Conservation (phyloP, 306 rosid species). For the Elaeagnus macrophylla region DNA sequence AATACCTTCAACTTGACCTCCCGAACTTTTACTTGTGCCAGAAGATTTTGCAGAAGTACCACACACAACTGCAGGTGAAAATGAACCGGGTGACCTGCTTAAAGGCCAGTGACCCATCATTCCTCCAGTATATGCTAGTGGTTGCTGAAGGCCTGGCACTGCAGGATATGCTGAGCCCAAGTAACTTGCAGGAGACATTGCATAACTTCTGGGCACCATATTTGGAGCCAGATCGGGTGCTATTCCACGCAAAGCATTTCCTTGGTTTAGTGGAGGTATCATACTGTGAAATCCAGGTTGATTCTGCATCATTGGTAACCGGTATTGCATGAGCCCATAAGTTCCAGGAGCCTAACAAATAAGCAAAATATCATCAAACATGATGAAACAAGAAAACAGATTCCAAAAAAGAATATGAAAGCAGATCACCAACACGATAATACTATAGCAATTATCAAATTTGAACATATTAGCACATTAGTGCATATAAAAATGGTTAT, state of each 20-base stretch:
- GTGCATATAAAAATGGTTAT: neutral
- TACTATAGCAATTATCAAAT: neutral
- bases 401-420: too few species aligned
- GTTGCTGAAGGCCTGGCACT: slow-evolving; percentile 82
- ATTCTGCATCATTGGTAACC: slow-evolving; percentile 80
- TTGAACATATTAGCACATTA: neutral
- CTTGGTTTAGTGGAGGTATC: slow-evolving; percentile 78
- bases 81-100: slow-evolving; percentile 60
- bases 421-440: too few species aligned
- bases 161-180: slow-evolving; percentile 68
- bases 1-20: slow-evolving; percentile 87
- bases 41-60: slow-evolving; percentile 50
- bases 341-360: slow-evolving; percentile 66
- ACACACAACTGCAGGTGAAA: slow-evolving; percentile 49
- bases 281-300: slow-evolving; percentile 85
- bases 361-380: slow-evolving; percentile 17
- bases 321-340: slow-evolving; percentile 85
- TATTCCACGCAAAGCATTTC: slow-evolving; percentile 54
- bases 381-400: too few species aligned
- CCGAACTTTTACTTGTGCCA: slow-evolving; percentile 52
- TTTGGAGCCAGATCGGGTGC: slow-evolving; percentile 53
- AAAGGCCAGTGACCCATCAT: slow-evolving; percentile 65
- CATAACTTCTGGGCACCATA: slow-evolving; percentile 66
- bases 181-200: slow-evolving; percentile 59
- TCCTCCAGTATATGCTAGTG: slow-evolving; percentile 70